These are phyloP conservation scores for Pseudogymnoascus sp. DNA, from an alignment of 2,329 filamentous ascomycete species.

Conservation along the genomic window DNA sequence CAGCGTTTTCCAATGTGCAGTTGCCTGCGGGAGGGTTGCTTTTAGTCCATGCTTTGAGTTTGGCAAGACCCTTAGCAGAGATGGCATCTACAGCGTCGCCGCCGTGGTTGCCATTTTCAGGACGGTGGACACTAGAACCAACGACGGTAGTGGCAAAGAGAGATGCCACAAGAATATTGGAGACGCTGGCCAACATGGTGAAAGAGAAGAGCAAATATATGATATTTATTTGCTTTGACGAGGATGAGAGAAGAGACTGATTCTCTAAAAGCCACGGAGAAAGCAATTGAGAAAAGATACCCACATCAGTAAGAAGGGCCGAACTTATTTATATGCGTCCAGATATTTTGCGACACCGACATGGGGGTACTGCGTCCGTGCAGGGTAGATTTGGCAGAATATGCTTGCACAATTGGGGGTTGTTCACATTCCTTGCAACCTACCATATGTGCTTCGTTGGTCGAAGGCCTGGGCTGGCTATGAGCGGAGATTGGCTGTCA, in stretches of 20 bases:
- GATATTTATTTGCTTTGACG: neutral
- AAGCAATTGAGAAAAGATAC: neutral
- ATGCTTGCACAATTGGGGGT: neutral
- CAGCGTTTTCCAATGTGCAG: slow-evolving; percentile 34
- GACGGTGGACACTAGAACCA: neutral
- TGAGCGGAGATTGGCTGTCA: neutral
- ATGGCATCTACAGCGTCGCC: neutral
- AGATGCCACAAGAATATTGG: neutral
- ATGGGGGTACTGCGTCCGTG: neutral
- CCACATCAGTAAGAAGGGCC: neutral
- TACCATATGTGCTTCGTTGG: neutral
- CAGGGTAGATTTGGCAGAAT: slow-evolving; percentile 6
- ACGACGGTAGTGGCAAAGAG: neutral
- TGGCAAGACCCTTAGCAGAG: neutral
- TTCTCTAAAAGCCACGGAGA: neutral
- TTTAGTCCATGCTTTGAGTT: neutral
- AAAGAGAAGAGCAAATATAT: neutral
- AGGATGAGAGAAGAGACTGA: neutral
- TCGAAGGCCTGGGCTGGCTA: neutral
- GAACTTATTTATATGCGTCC: neutral
- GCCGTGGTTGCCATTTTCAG: neutral
- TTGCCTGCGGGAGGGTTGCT: slow-evolving; percentile 13
- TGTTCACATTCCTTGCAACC: neutral
- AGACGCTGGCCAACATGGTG: neutral
- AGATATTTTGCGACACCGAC: neutral